Base-by-base conservation (phyloP, 176 grass and related monocot genomes). In the Aegilops bicornis region DNA sequence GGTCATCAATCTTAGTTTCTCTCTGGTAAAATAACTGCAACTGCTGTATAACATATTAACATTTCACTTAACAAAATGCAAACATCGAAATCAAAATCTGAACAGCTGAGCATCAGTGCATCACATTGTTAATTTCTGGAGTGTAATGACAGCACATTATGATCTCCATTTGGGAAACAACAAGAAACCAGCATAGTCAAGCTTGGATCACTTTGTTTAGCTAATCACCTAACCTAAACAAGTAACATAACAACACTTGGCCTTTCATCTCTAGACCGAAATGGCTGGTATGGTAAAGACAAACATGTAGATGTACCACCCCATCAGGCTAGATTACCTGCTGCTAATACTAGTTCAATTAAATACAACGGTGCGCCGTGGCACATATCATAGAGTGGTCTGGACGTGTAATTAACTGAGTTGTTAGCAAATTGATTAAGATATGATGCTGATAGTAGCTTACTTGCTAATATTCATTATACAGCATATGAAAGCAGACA, bases 391-490 rank as follows among this genome's bases (percentile, higher is more conserved):
- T 29, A 72, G 63, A 54, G 29, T 58, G 24, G 65, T 29, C 4
- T 71, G 64, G 31, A 15, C 50, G 62, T 82, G 69, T 85, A 85
- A 35, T 82, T 85, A 82, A 82, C 82, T 65, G 62, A 91, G 72
- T 88, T 73, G 86, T 88, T 91, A 70, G 31, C 40, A 78, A 32
- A 91, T 82, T 82, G 78, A 78, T 91, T 82, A 88, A 72, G 54
- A 66, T 79, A 58, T 88, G 90, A 91, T 82, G 82, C 54, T 78
- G 90, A 85, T 85, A 88, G 86, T 88, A 56, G 78, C 71, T 72
- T 71, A 88, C 70, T 76, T 84, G 61, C 69, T 82, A 54, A 16
- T 54, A 64, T 80, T 88, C 64, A 82, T 80, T 85, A 64, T 82
- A 78, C 22, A 82, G 29, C 62, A 25, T 40, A 84, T 50, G 68